Conservation (phyloP, 2,329 filamentous ascomycete genomes). For the Mollisiaceae sp. region DNA sequence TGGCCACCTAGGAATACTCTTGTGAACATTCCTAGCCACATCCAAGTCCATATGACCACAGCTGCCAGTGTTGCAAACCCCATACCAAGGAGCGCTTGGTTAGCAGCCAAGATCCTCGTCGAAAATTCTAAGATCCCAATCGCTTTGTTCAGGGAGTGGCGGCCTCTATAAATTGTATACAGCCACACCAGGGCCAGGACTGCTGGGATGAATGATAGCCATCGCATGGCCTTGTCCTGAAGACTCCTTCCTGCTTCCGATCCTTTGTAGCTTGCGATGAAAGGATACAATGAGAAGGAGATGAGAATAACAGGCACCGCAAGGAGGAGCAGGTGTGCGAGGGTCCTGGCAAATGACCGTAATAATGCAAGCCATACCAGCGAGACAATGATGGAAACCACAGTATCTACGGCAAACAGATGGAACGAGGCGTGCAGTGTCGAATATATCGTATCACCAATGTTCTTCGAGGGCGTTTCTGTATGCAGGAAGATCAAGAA, state of each 20-base stretch:
- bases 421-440: slow-evolving; percentile 86
- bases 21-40: slow-evolving; percentile 97
- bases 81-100: slow-evolving; percentile 81
- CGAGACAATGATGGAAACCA: slow-evolving; percentile 88
- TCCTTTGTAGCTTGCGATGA: slow-evolving; percentile 87
- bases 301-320: slow-evolving; percentile 86
- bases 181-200: slow-evolving; percentile 78
- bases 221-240: slow-evolving; percentile 92
- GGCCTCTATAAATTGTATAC: slow-evolving; percentile 80
- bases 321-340: slow-evolving; percentile 81
- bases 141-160: slow-evolving; percentile 80
- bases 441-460: slow-evolving; percentile 94
- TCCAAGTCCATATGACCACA: slow-evolving; percentile 90
- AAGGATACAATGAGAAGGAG: slow-evolving; percentile 89
- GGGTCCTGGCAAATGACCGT: slow-evolving; percentile 82
- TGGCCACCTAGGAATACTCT: slow-evolving; percentile 93
- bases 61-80: slow-evolving; percentile 77
- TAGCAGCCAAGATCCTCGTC: slow-evolving; percentile 83
- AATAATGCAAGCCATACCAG: slow-evolving; percentile 89
- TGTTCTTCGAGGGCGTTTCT: slow-evolving; percentile 68
- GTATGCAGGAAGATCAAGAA: slow-evolving; percentile 92
- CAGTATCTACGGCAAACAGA: slow-evolving; percentile 86
- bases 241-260: slow-evolving; percentile 73
- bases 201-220: slow-evolving; percentile 79
- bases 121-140: slow-evolving; percentile 92